A percentile compares a stretch with the other conserved stretches of the same genome.
Conservation (phyloP, 345 rosid species). For the Cardamine occulta region DNA sequence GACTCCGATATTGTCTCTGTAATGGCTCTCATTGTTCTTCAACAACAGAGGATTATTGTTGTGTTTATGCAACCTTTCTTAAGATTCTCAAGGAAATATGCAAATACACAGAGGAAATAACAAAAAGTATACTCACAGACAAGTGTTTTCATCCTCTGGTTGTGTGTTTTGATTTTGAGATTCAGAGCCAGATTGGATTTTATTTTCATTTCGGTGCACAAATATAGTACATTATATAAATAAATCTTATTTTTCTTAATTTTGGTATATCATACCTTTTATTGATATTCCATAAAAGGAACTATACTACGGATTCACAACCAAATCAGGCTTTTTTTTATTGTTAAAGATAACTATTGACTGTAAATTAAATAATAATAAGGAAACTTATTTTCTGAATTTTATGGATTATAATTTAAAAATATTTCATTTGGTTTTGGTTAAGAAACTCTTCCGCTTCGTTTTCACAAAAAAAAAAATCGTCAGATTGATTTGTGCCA, state of each 20-base stretch:
- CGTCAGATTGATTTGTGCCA: not conserved
- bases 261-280: conserved; percentile 20
- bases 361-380: not conserved
- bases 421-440: not conserved
- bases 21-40: conserved; percentile 12
- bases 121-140: conserved; percentile 13
- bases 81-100: not conserved
- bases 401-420: not conserved
- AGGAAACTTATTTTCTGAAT: conserved; percentile 10
- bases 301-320: not conserved
- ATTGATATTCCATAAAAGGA: conserved; percentile 2
- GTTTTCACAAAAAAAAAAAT: too few relatives aligned
- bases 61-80: conserved; percentile 17
- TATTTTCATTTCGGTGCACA: conserved; percentile 2
- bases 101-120: not conserved
- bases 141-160: conserved; percentile 8
- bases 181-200: not conserved
- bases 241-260: not conserved
- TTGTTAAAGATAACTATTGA: not conserved
- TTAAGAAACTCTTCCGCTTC: not conserved
- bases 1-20: conserved; percentile 7
- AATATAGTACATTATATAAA: not conserved
- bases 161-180: conserved; percentile 20
- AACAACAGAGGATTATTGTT: not conserved
- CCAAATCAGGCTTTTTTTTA: not conserved